phyloP scores from a whole-genome alignment of 306 rosid genomes.

The Acacia crassicarpa region DNA sequence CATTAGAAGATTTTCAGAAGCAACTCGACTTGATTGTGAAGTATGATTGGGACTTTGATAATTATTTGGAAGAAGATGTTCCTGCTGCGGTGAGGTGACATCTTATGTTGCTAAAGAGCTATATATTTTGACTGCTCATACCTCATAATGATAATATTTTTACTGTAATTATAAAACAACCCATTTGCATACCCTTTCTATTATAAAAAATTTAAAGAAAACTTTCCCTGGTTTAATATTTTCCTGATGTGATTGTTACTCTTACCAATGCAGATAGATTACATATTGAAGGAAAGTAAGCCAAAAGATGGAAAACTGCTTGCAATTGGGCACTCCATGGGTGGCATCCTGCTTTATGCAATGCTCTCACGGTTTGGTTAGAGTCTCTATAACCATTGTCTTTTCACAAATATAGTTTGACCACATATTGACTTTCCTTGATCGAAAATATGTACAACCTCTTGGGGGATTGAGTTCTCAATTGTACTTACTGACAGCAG shows the following conservation, averaged over 20 bases:
- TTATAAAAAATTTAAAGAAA: conserved; percentile 14
- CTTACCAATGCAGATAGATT: conserved; percentile 66
- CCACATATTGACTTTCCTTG: background rate
- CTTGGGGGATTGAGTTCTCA: background rate
- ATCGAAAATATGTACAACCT: background rate
- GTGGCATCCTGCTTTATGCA: conserved; percentile 93
- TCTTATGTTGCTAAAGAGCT: conserved; percentile 56
- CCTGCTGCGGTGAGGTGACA: conserved; percentile 99
- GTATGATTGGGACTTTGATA: conserved; percentile 97
- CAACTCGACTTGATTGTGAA: conserved; percentile 94
- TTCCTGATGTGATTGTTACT: conserved; percentile 28
- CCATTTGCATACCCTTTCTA: background rate
- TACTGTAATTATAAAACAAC: conserved; percentile 12
- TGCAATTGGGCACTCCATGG: conserved; percentile 99
- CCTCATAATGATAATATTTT: conserved; percentile 19
- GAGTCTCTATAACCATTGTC: conserved; percentile 20
- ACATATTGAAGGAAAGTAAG: conserved; percentile 69
- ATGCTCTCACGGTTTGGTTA: conserved; percentile 82
- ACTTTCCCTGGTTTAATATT: conserved; percentile 24
- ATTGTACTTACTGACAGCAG: background rate
- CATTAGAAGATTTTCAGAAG: conserved; percentile 91
- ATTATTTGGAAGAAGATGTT: conserved; percentile 91
- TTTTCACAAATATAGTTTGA: no score
- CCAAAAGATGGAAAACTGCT: conserved; percentile 94
- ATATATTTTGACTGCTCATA: conserved; percentile 16